Base-by-base conservation (phyloP, 139 green algal genomes). In the Chlorella sp. region DNA sequence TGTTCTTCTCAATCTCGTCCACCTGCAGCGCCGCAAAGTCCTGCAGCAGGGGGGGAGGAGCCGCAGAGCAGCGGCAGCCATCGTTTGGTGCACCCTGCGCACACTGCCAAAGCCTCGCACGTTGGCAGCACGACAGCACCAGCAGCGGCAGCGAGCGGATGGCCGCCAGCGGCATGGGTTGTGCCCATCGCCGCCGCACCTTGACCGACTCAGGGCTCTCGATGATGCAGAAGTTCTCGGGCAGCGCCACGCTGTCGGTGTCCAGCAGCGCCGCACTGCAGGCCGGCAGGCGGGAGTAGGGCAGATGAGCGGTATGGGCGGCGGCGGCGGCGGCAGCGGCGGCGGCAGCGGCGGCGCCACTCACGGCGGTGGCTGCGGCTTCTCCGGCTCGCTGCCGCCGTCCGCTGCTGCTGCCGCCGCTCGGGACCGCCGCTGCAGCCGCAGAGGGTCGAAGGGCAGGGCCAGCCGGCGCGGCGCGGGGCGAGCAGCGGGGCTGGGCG, bases 141-240 rank as follows among this genome's bases (percentile, higher is more conserved):
- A n/a, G n/a, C 77, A 90, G 83, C 22, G 30, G 24, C 7, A 76
- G n/a, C 44, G 28, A 41, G 9, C 68, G 56, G 6, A 17, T 68
- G 26, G 26, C n/a, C n/a, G n/a, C n/a, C 28, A 34, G 28, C 60
- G 36, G 60, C 60, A 19, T 24, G 14, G n/a, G 13, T 36, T 28
- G 24, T 36, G 60, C 60, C 20, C 60, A 36, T 1, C 26, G 60
- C 60, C 28, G 60, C 26, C 46, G 72, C 46, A 94, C 94, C 94
- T 96, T 95, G 8, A 97, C 93, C 9, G 94, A 95, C 48, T 98
- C 94, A 22, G 91, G 86, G 81, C 93, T 94, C 84, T 99, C 97
- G 80, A 99, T 99, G 85, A 99, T 98, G 87, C 95, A 98, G 73
- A 98, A 98, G 62, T 94, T 94, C 38, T 95, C 92, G 9, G 93